phyloP scores from a whole-genome alignment of 768 basidiomycete genomes.

The Pleurotus pulmonarius region DNA sequence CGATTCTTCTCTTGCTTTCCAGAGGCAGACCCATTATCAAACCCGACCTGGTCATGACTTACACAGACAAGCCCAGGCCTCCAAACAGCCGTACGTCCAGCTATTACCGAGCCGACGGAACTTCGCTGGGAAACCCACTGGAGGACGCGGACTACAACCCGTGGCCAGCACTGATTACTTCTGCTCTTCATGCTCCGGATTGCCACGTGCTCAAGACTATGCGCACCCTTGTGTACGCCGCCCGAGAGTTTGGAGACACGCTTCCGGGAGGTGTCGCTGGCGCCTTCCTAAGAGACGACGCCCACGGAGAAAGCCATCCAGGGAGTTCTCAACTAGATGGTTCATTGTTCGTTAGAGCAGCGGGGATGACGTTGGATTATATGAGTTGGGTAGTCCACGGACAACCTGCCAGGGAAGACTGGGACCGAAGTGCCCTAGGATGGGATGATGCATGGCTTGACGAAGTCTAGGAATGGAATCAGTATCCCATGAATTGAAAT shows the following conservation, averaged over 20 bases:
- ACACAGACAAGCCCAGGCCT: constrained; percentile 36
- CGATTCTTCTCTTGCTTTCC: constrained; percentile 30
- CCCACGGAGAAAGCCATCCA: constrained; percentile 37
- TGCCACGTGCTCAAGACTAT: constrained; percentile 49
- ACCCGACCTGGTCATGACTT: constrained; percentile 41
- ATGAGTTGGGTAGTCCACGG: constrained; percentile 56
- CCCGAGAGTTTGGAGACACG: constrained; percentile 41
- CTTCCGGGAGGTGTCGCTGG: constrained; percentile 37
- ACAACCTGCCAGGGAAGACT: constrained; percentile 36
- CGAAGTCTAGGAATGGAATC: neutral
- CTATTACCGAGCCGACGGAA: constrained; percentile 12
- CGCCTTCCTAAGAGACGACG: constrained; percentile 29
- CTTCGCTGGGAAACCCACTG: constrained; percentile 30
- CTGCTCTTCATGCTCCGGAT: constrained; percentile 45
- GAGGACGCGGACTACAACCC: constrained; percentile 40
- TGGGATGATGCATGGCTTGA: constrained; percentile 56
- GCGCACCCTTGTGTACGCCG: constrained; percentile 44
- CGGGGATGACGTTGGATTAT: constrained; percentile 51
- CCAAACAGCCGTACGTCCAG: constrained; percentile 16
- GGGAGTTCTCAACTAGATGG: constrained; percentile 48
- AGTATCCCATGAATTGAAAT: too few species aligned
- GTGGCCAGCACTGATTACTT: constrained; percentile 48
- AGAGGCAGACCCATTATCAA: constrained; percentile 55
- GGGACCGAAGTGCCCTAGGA: constrained; percentile 57
- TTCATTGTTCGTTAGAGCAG: constrained; percentile 53